Conservation (phyloP, 192 early-diverging fungal species). For the Backusella macrospora region DNA sequence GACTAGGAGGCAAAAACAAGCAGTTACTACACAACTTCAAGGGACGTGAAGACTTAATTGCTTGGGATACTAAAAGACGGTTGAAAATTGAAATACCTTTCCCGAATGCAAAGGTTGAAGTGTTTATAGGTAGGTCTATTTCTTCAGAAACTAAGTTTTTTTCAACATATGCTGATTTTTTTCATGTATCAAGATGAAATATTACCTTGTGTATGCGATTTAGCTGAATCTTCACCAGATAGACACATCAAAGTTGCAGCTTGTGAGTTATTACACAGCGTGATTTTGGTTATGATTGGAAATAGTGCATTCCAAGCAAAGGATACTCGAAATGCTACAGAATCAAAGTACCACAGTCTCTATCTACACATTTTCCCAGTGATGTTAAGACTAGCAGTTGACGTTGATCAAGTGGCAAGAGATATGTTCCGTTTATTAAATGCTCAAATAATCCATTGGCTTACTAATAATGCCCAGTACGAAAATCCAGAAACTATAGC, state of each 20-base stretch:
- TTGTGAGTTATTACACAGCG: constrained; percentile 72
- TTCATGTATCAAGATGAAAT: constrained; percentile 62
- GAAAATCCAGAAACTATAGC: constrained; percentile 81
- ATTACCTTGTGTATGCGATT: constrained; percentile 71
- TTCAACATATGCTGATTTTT: not conserved
- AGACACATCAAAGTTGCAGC: constrained; percentile 76
- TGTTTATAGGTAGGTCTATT: constrained; percentile 60
- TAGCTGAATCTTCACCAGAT: constrained; percentile 75
- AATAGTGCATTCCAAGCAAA: constrained; percentile 58
- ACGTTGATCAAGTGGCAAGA: constrained; percentile 70
- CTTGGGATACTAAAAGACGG: constrained; percentile 71
- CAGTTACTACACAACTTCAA: constrained; percentile 27
- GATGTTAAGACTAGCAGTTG: constrained; percentile 70
- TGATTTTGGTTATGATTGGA: constrained; percentile 77
- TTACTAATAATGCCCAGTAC: constrained; percentile 73
- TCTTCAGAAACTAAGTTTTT: not conserved
- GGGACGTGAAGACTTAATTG: constrained; percentile 39
- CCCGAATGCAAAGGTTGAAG: constrained; percentile 62
- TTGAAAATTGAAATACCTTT: constrained; percentile 69
- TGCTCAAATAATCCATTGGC: constrained; percentile 78
- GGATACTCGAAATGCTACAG: constrained; percentile 38
- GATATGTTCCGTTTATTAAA: constrained; percentile 67
- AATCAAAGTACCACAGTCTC: constrained; percentile 65
- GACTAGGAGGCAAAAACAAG: constrained; percentile 63
- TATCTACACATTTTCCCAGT: constrained; percentile 72